phyloP scores from a whole-genome alignment of 306 rosid genomes.

The Vigna nakashimae region DNA sequence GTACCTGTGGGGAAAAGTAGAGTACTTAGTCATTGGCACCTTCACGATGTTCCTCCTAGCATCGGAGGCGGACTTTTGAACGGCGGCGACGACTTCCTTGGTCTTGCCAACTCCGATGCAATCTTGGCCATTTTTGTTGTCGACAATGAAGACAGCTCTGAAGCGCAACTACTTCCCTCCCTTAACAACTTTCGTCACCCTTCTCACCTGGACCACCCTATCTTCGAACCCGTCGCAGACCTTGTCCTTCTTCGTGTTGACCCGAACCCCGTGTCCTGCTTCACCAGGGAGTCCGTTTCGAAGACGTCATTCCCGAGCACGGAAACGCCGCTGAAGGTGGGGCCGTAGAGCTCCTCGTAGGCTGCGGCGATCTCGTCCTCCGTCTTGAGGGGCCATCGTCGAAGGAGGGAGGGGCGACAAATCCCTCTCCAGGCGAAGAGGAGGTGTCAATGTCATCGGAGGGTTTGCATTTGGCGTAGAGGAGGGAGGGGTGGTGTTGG shows the following conservation, averaged over 20 bases:
- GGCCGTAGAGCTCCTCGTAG: constrained; percentile 86
- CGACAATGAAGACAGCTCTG: constrained; percentile 66
- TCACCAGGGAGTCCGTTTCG: constrained; percentile 76
- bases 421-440: constrained; percentile 82
- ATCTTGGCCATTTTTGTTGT: constrained; percentile 86
- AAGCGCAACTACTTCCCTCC: too few species aligned
- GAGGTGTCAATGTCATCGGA: constrained; percentile 64
- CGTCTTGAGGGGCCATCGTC: constrained; percentile 75
- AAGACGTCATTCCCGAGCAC: constrained; percentile 72
- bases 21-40: constrained; percentile 46
- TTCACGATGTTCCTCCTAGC: constrained; percentile 39
- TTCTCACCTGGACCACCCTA: not conserved
- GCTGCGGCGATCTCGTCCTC: constrained; percentile 90
- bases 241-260: constrained; percentile 77
- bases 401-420: constrained; percentile 65
- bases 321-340: constrained; percentile 75
- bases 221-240: constrained; percentile 86
- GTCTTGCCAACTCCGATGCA: constrained; percentile 60
- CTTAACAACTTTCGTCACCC: too few species aligned
- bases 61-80: constrained; percentile 43
- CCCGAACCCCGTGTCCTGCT: constrained; percentile 61
- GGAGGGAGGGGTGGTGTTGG: not conserved
- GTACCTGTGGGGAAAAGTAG: constrained; percentile 48
- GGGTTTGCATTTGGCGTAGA: constrained; percentile 43
- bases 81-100: constrained; percentile 46